Evolutionary conservation across 2,329 filamentous ascomycete species (phyloP), one percentile per base, ranked within the genome.

Genomic region (Colletotrichum theobromicola): DNA sequence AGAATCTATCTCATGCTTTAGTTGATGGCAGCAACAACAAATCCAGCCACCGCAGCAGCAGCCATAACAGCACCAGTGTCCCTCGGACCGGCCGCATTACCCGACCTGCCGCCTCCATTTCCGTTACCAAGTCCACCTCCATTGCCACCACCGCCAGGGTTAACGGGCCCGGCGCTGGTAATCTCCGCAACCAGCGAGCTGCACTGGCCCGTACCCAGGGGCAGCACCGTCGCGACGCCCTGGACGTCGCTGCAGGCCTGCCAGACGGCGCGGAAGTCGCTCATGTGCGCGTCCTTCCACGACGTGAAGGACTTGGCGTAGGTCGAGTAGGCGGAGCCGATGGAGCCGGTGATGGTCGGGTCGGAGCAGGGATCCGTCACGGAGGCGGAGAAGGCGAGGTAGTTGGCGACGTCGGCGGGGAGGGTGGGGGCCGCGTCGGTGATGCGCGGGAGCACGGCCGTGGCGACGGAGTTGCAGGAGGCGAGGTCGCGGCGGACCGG

Each of bases 161-260:
- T 46, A 2, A 74, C 72, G 10, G 72, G 62, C 1, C 72, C 72
- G 2, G 72, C 71, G 16, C 74, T 74, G 24, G 75, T 76, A 1
- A 76, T 75, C 50, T 67, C 37, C 10, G 75, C 75, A 21, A 75
- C 72, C 2, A 76, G 67, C 2, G 71, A 75, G 10, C 72, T 75
- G 57, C 75, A 76, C 63, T 70, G 64, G 10, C 58, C 63, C 0
- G 72, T 58, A 0, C 71, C 74, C 6, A 73, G 42, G 9, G 75
- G 75, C 34, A 76, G 7, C 1, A 76, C 37, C 9, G 70, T 69
- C 24, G 50, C 60, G 15, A 75, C 55, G 16, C 72, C 78, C 24
- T 79, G 79, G 12, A 81, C 79, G n/a, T 82, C 80, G 67, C 75
- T 80, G 70, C 80, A 82, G 10, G 80, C 81, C 1, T 77, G 69